A percentile compares a stretch with the other conserved stretches of the same genome.
Evolutionary conservation across 345 rosid genomes (phyloP).

Genomic region (Rhizophora apiculata): DNA sequence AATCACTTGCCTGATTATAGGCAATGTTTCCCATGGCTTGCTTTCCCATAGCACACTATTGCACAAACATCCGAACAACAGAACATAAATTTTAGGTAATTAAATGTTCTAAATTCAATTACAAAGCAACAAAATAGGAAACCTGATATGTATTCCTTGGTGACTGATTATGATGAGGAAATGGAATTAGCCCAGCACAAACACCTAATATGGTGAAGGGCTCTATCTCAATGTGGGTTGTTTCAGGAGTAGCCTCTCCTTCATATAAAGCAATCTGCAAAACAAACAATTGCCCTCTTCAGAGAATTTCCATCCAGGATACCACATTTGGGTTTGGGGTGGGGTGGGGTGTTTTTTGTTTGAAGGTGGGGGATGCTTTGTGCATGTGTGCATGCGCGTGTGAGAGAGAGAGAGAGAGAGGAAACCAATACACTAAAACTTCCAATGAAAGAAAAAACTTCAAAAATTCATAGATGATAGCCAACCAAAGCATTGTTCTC

Average conservation of each 20-base stretch:
- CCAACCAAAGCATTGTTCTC: conserved; percentile 93
- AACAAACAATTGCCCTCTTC: conserved; percentile 17
- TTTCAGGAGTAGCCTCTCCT: conserved; percentile 60
- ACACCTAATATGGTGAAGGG: conserved; percentile 97
- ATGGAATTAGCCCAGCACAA: conserved; percentile 91
- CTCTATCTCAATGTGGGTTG: conserved; percentile 94
- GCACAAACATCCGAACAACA: conserved; percentile 9
- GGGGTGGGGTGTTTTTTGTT: too few species aligned
- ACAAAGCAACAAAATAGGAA: conserved; percentile 12
- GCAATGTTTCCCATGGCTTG: conserved; percentile 99
- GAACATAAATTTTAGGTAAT: neutral
- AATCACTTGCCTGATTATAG: conserved; percentile 72
- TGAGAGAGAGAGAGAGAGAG: neutral
- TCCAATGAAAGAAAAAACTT: neutral
- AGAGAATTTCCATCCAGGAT: neutral
- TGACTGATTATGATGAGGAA: conserved; percentile 97
- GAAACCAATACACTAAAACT: neutral
- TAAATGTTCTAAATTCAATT: conserved; percentile 3
- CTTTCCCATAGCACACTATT: conserved; percentile 98
- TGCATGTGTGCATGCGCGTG: too few species aligned
- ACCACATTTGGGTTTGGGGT: too few species aligned
- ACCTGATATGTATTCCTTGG: conserved; percentile 99
- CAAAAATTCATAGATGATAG: conserved; percentile 14
- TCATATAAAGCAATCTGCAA: conserved; percentile 87
- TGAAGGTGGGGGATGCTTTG: too few species aligned